These are phyloP conservation scores for Athelia sp. DNA, from an alignment of 1,284 basidiomycete species.

Conservation along the genomic window DNA sequence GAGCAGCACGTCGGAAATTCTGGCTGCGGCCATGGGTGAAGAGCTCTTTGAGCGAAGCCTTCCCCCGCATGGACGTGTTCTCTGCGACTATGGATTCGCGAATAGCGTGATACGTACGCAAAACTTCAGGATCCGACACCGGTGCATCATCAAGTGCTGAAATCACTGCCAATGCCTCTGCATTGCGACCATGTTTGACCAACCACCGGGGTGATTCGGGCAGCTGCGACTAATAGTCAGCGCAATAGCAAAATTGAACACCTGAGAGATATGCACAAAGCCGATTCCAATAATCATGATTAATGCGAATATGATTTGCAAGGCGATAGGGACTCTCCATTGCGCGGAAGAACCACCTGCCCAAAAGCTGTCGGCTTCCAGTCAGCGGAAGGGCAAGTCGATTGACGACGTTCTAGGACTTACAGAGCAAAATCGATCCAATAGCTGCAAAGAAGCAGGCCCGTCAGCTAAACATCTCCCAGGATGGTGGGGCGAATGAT, in stretches of 20 bases:
- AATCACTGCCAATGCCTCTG: constrained; percentile 61
- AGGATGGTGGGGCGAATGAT: neutral
- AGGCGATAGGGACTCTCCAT: constrained; percentile 67
- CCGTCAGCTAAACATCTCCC: neutral
- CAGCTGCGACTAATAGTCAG: constrained; percentile 34
- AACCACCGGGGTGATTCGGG: constrained; percentile 76
- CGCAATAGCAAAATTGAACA: neutral
- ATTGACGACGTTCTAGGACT: constrained; percentile 11
- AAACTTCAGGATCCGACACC: constrained; percentile 44
- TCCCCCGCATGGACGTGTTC: constrained; percentile 14
- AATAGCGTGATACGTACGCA: constrained; percentile 51
- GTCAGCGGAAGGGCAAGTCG: neutral
- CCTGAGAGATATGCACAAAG: constrained; percentile 35
- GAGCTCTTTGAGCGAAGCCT: constrained; percentile 42
- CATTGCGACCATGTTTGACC: constrained; percentile 52
- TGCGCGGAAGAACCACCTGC: constrained; percentile 47
- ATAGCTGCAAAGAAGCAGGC: constrained; percentile 20
- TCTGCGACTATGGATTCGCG: constrained; percentile 45
- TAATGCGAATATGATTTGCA: constrained; percentile 61
- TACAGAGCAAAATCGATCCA: constrained; percentile 62
- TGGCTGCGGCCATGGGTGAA: constrained; percentile 56
- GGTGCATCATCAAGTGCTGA: constrained; percentile 56
- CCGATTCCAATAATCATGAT: constrained; percentile 54
- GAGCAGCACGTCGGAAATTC: constrained; percentile 56
- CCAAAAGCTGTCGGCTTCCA: constrained; percentile 37